These are phyloP conservation scores for Gossypium herbaceum DNA, from an alignment of 345 rosid genomes.

Conservation along the genomic window DNA sequence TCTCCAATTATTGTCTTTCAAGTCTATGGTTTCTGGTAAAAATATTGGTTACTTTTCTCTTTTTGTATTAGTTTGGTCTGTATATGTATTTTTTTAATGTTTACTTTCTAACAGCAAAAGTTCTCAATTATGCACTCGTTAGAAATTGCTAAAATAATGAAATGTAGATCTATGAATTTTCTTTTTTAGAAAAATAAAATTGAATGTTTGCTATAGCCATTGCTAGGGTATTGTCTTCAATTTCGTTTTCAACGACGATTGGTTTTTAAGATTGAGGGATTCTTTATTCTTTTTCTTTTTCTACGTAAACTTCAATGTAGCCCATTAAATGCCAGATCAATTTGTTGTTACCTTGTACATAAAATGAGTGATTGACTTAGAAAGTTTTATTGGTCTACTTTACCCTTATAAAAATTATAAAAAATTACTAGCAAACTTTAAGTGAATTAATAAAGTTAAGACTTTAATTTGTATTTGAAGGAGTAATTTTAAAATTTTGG, in stretches of 20 bases:
- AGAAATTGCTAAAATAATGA: background rate
- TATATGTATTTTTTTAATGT: background rate
- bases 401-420: too few species aligned
- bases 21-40: conserved; percentile 4
- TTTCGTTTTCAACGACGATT: conserved; percentile 14
- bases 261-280: too few species aligned
- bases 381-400: too few species aligned
- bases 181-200: conserved; percentile 14
- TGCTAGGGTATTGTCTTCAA: conserved; percentile 39
- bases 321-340: too few species aligned
- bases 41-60: conserved; percentile 3
- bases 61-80: background rate
- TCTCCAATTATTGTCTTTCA: background rate
- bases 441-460: too few species aligned
- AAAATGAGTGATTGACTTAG: too few species aligned
- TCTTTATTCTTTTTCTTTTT: too few species aligned
- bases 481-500: too few species aligned
- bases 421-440: too few species aligned
- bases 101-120: conserved; percentile 11
- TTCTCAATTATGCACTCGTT: conserved; percentile 13
- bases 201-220: conserved; percentile 24
- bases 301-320: too few species aligned
- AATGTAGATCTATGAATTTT: conserved; percentile 34
- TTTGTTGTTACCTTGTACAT: too few species aligned
- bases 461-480: too few species aligned